Conservation (phyloP, 78 protist species). For the Bodo saltans region DNA sequence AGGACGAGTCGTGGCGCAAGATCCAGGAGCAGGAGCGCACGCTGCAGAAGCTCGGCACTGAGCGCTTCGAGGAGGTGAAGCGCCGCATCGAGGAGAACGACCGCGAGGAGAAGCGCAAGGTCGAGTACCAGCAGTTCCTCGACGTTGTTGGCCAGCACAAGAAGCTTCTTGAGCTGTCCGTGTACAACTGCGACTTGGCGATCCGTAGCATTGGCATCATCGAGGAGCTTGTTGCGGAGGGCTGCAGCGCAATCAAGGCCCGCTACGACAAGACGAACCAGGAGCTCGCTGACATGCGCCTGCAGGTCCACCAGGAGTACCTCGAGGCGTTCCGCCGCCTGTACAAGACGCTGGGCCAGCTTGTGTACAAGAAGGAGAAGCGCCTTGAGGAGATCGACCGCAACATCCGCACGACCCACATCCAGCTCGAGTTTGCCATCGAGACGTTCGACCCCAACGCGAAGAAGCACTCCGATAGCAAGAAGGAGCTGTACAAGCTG, state of each 20-base stretch:
- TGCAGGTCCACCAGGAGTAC: conserved; percentile 21
- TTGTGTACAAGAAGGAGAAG: conserved; percentile 28
- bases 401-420: conserved; percentile 15
- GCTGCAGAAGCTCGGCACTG: conserved; percentile 25
- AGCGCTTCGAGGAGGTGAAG: conserved; percentile 20
- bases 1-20: conserved; percentile 16
- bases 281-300: conserved; percentile 15
- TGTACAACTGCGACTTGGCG: not conserved
- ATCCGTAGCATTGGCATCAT: not conserved
- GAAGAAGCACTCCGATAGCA: conserved; percentile 22
- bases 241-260: conserved; percentile 21
- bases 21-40: conserved; percentile 17
- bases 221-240: conserved; percentile 20
- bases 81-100: conserved; percentile 23
- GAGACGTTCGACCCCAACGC: conserved; percentile 30
- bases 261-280: conserved; percentile 25
- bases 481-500: conserved; percentile 29
- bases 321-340: conserved; percentile 14
- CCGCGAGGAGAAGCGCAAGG: conserved; percentile 22
- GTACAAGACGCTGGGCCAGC: conserved; percentile 25
- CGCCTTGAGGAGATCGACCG: conserved; percentile 18
- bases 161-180: conserved; percentile 18
- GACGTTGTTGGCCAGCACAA: conserved; percentile 20
- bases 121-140: conserved; percentile 25
- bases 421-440: conserved; percentile 9